A percentile compares a stretch with the other conserved stretches of the same genome.
phyloP scores from a whole-genome alignment of 441 rosid genomes.

The Arabidopsis lyrata region DNA sequence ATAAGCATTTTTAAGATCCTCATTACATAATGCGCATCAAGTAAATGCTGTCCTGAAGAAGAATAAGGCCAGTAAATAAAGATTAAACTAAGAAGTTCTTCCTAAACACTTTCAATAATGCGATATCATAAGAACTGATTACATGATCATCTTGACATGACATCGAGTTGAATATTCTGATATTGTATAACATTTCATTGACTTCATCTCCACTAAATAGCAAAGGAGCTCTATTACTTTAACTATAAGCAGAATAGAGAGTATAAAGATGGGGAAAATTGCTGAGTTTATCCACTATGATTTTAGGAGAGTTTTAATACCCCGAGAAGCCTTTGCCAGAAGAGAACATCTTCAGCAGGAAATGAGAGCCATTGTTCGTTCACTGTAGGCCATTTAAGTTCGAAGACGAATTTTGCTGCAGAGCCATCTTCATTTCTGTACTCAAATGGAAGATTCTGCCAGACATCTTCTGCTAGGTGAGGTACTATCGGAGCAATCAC shows the following conservation, averaged over 20 bases:
- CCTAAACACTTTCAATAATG: neutral
- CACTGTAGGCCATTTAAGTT: conserved; percentile 84
- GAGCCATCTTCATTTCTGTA: conserved; percentile 64
- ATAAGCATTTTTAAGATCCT: conserved; percentile 8
- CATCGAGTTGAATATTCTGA: neutral
- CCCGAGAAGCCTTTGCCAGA: conserved; percentile 91
- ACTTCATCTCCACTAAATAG: neutral
- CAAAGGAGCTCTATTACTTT: conserved; percentile 11
- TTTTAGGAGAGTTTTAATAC: conserved; percentile 46
- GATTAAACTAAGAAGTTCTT: neutral
- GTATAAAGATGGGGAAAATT: neutral
- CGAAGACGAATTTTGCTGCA: conserved; percentile 76
- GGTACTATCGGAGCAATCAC: conserved; percentile 94
- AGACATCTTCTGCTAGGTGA: conserved; percentile 94
- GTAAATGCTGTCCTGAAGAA: neutral
- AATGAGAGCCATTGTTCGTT: conserved; percentile 74
- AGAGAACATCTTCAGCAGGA: conserved; percentile 68
- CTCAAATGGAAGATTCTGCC: conserved; percentile 93
- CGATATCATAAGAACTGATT: neutral
- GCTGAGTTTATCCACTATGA: neutral
- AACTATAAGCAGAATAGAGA: neutral
- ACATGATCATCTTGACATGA: conserved; percentile 1
- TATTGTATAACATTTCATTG: neutral
- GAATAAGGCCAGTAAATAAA: conserved; percentile 7
- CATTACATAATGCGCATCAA: conserved; percentile 10